Conservation (phyloP, 2,329 filamentous ascomycete genomes). For the Fusarium neocosmosporiellum region DNA sequence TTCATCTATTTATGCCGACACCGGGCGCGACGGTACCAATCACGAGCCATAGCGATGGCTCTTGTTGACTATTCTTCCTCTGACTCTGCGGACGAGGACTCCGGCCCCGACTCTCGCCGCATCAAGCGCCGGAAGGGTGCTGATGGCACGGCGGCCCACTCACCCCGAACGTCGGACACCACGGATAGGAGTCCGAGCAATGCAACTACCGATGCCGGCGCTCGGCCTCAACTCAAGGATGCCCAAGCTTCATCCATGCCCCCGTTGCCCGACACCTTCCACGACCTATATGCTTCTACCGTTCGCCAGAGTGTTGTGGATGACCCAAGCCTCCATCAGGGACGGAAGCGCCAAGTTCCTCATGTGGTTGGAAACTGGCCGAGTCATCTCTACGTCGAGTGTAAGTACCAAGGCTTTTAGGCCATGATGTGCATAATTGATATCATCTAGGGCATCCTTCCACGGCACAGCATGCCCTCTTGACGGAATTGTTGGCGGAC, state of each 20-base stretch:
- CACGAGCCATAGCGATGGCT: slow-evolving; percentile 56
- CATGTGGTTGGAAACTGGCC: slow-evolving; percentile 94
- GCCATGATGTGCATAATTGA: not conserved
- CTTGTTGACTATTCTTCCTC: slow-evolving; percentile 70
- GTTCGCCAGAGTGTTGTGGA: slow-evolving; percentile 82
- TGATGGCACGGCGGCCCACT: slow-evolving; percentile 32
- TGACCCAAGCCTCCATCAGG: slow-evolving; percentile 86
- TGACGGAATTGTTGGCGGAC: slow-evolving; percentile 56
- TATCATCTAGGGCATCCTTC: slow-evolving; percentile 64
- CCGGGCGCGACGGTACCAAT: not conserved
- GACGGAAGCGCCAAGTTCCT: slow-evolving; percentile 82
- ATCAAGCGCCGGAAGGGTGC: slow-evolving; percentile 51
- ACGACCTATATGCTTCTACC: slow-evolving; percentile 88
- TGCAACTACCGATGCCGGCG: slow-evolving; percentile 2
- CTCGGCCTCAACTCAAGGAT: slow-evolving; percentile 6
- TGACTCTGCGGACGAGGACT: slow-evolving; percentile 31
- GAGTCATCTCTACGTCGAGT: slow-evolving; percentile 92
- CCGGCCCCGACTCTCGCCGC: slow-evolving; percentile 45
- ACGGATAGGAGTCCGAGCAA: not conserved
- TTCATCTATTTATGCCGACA: not conserved
- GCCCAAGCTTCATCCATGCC: slow-evolving; percentile 60
- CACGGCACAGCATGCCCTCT: slow-evolving; percentile 56
- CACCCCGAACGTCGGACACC: slow-evolving; percentile 8
- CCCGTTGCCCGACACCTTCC: slow-evolving; percentile 83
- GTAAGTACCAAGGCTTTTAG: slow-evolving; percentile 64